These are phyloP conservation scores for Pyrus bretschneideri DNA, from an alignment of 306 rosid genomes.

Conservation along the genomic window DNA sequence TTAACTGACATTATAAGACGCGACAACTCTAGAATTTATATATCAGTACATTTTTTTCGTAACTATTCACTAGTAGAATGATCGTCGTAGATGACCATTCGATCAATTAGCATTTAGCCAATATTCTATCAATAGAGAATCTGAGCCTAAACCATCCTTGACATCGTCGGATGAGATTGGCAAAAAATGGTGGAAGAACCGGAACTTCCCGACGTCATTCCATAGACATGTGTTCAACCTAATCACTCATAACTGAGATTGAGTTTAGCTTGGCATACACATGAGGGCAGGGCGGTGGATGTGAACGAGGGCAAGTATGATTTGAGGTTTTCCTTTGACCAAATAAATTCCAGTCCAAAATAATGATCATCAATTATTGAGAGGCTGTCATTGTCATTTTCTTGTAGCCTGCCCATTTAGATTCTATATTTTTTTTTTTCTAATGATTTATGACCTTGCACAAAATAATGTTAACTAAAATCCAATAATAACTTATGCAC, in stretches of 20 bases:
- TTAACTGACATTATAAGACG: neutral
- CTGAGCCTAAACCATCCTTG: neutral
- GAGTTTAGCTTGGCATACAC: neutral
- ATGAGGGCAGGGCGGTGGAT: neutral
- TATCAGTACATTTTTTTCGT: neutral
- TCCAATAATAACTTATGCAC: neutral
- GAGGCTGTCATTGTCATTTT: neutral
- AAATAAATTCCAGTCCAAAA: neutral
- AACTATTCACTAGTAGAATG: too few species aligned
- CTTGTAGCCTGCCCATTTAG: neutral
- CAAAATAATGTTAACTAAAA: neutral
- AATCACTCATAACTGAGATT: neutral
- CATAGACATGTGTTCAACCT: neutral
- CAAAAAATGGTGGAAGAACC: neutral
- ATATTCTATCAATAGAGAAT: neutral
- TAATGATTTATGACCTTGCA: neutral
- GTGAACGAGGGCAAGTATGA: neutral
- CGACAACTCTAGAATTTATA: neutral
- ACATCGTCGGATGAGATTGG: neutral
- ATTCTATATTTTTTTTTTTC: neutral
- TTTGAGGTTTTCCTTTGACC: neutral
- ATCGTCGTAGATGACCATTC: neutral
- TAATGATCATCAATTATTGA: neutral
- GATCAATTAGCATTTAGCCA: neutral
- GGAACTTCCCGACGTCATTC: neutral